Evolutionary conservation across 768 basidiomycete genomes (phyloP).

Genomic region (Hemileccinum rubropunctum): DNA sequence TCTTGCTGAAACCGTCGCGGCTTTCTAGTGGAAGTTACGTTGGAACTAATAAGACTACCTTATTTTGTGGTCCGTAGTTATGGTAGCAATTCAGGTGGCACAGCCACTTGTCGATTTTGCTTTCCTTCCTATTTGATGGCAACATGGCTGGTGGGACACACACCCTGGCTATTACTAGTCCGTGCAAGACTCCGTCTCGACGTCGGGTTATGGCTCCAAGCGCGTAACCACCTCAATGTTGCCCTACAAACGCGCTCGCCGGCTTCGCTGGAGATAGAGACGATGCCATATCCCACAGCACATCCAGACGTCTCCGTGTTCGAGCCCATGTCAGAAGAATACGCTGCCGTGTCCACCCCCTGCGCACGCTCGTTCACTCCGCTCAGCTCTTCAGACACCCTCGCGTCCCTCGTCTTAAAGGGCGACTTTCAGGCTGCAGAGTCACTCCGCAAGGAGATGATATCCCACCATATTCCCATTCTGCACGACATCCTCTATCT

Average conservation of each 20-base stretch:
- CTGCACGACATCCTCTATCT: slow-evolving; percentile 36
- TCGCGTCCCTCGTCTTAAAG: slow-evolving; percentile 21
- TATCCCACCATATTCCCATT: slow-evolving; percentile 37
- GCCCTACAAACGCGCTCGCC: slow-evolving; percentile 33
- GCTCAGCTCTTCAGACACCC: slow-evolving; percentile 22
- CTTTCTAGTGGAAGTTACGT: too few species aligned
- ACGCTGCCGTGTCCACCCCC: slow-evolving; percentile 17
- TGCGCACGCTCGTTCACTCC: slow-evolving; percentile 15
- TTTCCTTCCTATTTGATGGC: slow-evolving; percentile 16
- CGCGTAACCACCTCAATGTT: slow-evolving; percentile 21
- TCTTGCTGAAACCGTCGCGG: too few species aligned
- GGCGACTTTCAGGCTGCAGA: slow-evolving; percentile 30
- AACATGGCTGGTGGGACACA: slow-evolving; percentile 18
- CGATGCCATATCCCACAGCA: slow-evolving; percentile 33
- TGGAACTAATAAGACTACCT: too few species aligned
- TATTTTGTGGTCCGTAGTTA: too few species aligned
- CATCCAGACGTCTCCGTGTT: slow-evolving; percentile 36
- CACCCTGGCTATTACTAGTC: slow-evolving; percentile 8
- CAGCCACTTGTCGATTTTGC: too few species aligned
- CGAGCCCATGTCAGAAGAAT: slow-evolving; percentile 35
- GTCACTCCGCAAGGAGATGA: slow-evolving; percentile 39
- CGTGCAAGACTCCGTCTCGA: slow-evolving; percentile 17
- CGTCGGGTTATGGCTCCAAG: slow-evolving; percentile 14
- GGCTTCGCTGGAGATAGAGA: slow-evolving; percentile 33
- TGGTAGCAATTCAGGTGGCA: too few species aligned